Base-by-base conservation (phyloP, 2,329 filamentous ascomycete species). In the Phialophora macrospora region DNA sequence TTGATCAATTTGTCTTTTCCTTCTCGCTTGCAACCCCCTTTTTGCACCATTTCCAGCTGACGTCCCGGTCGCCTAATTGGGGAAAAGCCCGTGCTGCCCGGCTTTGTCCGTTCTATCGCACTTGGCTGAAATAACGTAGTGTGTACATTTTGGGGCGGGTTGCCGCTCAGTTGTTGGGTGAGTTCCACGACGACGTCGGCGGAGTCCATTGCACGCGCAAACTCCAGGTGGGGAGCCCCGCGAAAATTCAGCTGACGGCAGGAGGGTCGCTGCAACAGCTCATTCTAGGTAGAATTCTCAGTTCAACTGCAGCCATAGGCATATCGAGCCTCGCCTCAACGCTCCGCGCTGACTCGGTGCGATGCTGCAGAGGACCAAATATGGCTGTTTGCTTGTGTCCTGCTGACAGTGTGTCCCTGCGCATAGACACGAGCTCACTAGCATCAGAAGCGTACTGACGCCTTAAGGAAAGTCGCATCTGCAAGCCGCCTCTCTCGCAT, bases 401-500 rank as follows among this genome's bases (percentile, higher is more conserved):
- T 63, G 66, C 66, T 68, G 66, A 68, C 63, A 41, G 60, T 60
- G 20, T 48, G 22, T 41, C 26, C 48, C 48, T 22, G 44, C 48
- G 22, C 62, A 58, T 55, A 57, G 57, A 62, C 60, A 61, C 55
- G 49, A 63, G 55, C 44, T 49, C 26, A 48, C 9, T 48, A 60
- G 57, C 65, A 34, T 52, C 38, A 48, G 28, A 49, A 62, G 14
- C 22, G 32, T 20, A 55, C 32, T 3, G 58, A 60, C 44, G 46
- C 28, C 30, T 52, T 51, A n/a, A 60, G 52, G 58, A 38, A 62
- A 30, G 28, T 56, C 51, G 62, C 60, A 56, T 62, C 63, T 65
- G 66, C 66, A 61, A 28, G 34, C 59, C 54, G 66, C 66, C 62
- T 68, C 34, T n/a, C 38, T 65, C 66, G 62, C 66, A 52, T 65